Evolutionary conservation across 257 asterid genomes (phyloP), one percentile per base, ranked within the genome.

Genomic region (Solanum clarkiae): DNA sequence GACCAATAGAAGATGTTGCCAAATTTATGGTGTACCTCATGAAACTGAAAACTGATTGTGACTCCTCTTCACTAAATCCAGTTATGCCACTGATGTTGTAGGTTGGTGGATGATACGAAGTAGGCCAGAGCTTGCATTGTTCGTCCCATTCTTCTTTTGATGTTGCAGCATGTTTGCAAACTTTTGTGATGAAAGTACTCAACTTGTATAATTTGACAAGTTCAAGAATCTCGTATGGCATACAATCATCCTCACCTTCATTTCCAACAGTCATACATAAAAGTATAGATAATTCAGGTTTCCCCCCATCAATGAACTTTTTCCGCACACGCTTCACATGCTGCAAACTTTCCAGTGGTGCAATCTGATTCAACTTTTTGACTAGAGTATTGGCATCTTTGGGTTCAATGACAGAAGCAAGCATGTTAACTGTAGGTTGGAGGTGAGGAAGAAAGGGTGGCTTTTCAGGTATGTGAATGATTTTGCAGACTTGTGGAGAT

Each of bases 81-180:
- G 95, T 91, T 88, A 95, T 93, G 86, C 99, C 98, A 63, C 94
- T 91, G 82, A 95, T 94, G 84, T 93, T 95, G 90, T 91, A 93
- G 84, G 98, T 92, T n/a, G 97, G 98, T 36, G 98, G 99, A 86
- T 95, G 99, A 44, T 91, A 96, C 74, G 99, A 96, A 44, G 99
- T 95, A 74, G 99, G 98, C 99, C 98, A 96, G 80, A 94, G 81
- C 90, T 95, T 94, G 94, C 98, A 94, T 85, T 96, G 99, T 85
- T 92, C 99, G 84, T 90, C 94, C 99, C 99, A 95, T 89, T 94
- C 99, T 92, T 94, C 98, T 91, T 95, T 95, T 59, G 97, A 92
- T 45, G 86, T 86, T 57, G 98, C 98, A 65, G 98, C 98, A 92
- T 94, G 89, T 86, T 90, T 92, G 91, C 95, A 93, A 15, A 95